phyloP scores from a whole-genome alignment of 192 early-diverging fungal species.

The Chytriomyces sp. region DNA sequence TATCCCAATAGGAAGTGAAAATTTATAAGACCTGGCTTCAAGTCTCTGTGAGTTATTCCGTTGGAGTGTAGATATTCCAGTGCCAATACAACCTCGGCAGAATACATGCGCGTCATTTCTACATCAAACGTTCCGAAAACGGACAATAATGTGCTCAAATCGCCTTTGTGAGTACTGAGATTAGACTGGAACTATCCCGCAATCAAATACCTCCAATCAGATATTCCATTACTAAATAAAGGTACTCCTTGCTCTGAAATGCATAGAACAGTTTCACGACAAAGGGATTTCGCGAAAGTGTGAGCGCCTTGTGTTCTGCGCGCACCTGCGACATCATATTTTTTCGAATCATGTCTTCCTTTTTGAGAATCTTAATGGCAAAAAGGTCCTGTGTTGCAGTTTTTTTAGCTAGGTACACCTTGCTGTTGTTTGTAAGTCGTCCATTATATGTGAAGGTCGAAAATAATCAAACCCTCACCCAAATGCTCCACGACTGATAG shows the following conservation, averaged over 20 bases:
- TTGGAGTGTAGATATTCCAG: conserved; percentile 89
- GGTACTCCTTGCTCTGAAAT: conserved; percentile 83
- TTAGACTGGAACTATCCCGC: background rate
- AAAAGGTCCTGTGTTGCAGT: conserved; percentile 84
- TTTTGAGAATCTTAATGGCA: conserved; percentile 91
- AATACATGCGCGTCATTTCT: conserved; percentile 84
- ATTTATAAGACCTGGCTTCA: conserved; percentile 30
- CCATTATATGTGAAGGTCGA: conserved; percentile 1
- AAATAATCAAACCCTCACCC: conserved; percentile 52
- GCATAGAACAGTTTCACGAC: conserved; percentile 93
- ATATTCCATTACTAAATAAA: conserved; percentile 93
- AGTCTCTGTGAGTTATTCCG: conserved; percentile 80
- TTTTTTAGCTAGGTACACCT: conserved; percentile 86
- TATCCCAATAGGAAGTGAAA: conserved; percentile 11
- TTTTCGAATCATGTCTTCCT: conserved; percentile 91
- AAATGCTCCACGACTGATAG: conserved; percentile 92
- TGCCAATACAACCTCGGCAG: conserved; percentile 85
- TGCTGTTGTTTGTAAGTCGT: conserved; percentile 43
- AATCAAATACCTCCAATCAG: conserved; percentile 70
- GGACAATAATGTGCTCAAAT: conserved; percentile 26
- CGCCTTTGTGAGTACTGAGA: background rate
- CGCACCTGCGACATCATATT: conserved; percentile 94
- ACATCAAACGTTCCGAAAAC: conserved; percentile 71
- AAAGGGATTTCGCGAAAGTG: conserved; percentile 77
- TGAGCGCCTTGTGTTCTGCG: conserved; percentile 83